Base-by-base conservation (phyloP, 345 rosid genomes). In the Bruguiera parviflora region DNA sequence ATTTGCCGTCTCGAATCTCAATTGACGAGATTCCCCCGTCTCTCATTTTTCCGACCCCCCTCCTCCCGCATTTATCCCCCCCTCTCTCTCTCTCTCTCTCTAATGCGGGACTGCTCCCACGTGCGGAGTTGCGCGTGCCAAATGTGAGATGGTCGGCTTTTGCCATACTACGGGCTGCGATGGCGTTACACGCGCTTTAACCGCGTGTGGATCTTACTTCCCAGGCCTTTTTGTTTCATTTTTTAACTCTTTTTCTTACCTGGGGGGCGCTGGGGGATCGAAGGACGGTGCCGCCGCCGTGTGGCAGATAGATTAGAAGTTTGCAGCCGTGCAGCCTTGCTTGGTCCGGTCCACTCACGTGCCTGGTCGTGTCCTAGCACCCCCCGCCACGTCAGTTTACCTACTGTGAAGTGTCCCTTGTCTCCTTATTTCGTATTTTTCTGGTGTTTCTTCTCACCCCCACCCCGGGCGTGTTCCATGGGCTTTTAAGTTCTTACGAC, bases 1-100 rank as follows among this genome's bases (percentile, higher is more conserved):
- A 62, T 57, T 63, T 22, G 73, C 75, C 67, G 77, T 78, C 64
- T 76, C 70, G 2, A 76, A 32, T 19, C 19, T 31, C 66, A 69
- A 66, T 51, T 47, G 33, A 2, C 47, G 27, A 15, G n/a, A 51
- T 35, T 28, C 13, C 18, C 29, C 16, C 35, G 15, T 20, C 10
- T 2, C 18, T 65, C 25, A 27, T 27, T 27, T 27, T 27, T 2
- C 2, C 28, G 2, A 27, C 39, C 47, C 61, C 57, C 25, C 35
- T 24, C 37, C 31, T 20, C 33, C 13, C 3, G 24, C n/a, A 28
- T 27, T 13, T 59, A 31, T 56, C 51, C 32, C 24, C 28, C 8
- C 2, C 31, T 22, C 43, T 10, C 63, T 31, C 69, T 73, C 58
- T 19, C 5, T 24, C 9, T 13, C 7, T 25, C 8, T 11, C 15